A percentile compares a stretch with the other conserved stretches of the same genome.
Evolutionary conservation across 2,329 filamentous ascomycete genomes (phyloP).

Genomic region (Aspergillus piperis): DNA sequence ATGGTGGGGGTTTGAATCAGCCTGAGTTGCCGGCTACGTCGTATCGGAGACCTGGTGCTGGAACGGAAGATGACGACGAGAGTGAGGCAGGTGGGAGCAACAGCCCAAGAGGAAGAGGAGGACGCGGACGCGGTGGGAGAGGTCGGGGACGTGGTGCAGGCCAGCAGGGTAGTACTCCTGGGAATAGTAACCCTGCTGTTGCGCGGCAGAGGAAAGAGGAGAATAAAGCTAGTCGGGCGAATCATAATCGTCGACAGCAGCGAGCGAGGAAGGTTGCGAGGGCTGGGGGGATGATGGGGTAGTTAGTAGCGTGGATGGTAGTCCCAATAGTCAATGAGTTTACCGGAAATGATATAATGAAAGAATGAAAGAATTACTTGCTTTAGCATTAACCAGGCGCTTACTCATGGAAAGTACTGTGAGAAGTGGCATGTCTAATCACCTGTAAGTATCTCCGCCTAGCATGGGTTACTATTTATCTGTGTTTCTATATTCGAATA

Average conservation of each 20-base stretch:
- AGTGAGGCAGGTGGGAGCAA: conserved; percentile 35
- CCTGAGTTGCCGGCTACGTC: conserved; percentile 64
- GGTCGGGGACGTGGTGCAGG: conserved; percentile 53
- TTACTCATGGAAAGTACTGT: too few relatives aligned
- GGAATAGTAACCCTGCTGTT: conserved; percentile 66
- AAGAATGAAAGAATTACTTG: too few relatives aligned
- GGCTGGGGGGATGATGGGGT: conserved; percentile 48
- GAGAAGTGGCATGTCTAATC: too few relatives aligned
- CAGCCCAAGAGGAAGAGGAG: conserved; percentile 43
- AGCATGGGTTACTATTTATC: too few relatives aligned
- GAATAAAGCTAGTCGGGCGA: conserved; percentile 68
- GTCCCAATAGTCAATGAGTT: too few relatives aligned
- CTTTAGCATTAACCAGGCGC: too few relatives aligned
- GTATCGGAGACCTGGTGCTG: conserved; percentile 51
- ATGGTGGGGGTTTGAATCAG: conserved; percentile 53
- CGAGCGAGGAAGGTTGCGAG: conserved; percentile 63
- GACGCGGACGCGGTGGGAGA: conserved; percentile 53
- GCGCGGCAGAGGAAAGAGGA: conserved; percentile 77
- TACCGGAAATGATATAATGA: too few relatives aligned
- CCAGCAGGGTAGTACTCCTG: conserved; percentile 49
- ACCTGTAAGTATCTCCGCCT: too few relatives aligned
- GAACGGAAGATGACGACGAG: conserved; percentile 51
- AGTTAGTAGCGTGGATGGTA: background rate
- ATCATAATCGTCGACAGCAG: conserved; percentile 80
- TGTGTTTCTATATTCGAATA: too few relatives aligned